A percentile compares a stretch with the other conserved stretches of the same genome.
These are phyloP conservation scores for Boletellus ananas DNA, from an alignment of 768 basidiomycete species.

Conservation along the genomic window DNA sequence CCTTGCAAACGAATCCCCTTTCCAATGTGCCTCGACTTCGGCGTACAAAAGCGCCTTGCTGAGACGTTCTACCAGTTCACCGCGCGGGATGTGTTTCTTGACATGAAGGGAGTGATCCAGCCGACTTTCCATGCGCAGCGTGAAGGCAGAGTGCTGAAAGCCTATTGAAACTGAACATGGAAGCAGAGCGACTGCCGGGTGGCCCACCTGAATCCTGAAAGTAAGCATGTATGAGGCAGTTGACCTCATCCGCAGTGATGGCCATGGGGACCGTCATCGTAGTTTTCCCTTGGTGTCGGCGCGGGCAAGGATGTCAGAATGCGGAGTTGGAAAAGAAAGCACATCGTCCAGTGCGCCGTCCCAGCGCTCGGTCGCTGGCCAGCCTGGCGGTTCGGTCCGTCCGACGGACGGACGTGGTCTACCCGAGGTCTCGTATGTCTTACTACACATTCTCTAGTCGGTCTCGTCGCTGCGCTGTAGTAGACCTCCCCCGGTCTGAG, in stretches of 20 bases:
- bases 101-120: slow-evolving; percentile 67
- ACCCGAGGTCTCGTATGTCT: no score
- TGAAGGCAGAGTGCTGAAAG: slow-evolving; percentile 78
- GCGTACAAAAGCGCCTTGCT: slow-evolving; percentile 75
- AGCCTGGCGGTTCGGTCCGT: no score
- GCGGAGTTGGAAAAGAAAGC: slow-evolving; percentile 23
- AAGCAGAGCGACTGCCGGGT: background rate
- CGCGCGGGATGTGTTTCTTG: slow-evolving; percentile 72
- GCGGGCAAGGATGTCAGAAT: background rate
- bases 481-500: background rate
- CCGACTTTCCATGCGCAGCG: slow-evolving; percentile 69
- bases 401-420: no score
- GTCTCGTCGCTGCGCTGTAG: background rate
- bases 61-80: slow-evolving; percentile 77
- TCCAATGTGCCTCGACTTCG: slow-evolving; percentile 84
- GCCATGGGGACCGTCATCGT: slow-evolving; percentile 45
- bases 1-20: slow-evolving; percentile 52
- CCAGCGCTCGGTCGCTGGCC: no score
- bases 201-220: slow-evolving; percentile 72
- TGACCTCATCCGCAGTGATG: slow-evolving; percentile 79
- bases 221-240: slow-evolving; percentile 81
- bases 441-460: background rate
- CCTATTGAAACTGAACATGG: slow-evolving; percentile 40
- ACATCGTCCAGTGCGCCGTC: background rate
- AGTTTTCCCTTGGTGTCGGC: background rate